Evolutionary conservation across 345 rosid species (phyloP).

Genomic region (Eucalyptus regnans): DNA sequence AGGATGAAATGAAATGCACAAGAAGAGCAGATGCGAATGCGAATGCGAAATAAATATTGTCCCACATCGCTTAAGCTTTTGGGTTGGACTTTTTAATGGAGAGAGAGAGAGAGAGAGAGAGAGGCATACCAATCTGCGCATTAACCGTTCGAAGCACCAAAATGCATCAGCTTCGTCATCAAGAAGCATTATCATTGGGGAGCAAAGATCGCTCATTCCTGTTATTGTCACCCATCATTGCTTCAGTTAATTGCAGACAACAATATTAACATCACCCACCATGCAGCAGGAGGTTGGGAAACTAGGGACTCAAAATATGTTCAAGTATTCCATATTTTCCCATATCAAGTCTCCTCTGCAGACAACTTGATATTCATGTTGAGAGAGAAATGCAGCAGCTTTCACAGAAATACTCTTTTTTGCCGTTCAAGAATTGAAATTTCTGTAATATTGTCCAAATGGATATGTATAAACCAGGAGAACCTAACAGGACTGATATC

Average conservation of each 20-base stretch:
- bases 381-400: neutral
- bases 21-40: neutral
- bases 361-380: neutral
- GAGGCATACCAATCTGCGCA: slow-evolving; percentile 84
- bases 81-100: too few species aligned
- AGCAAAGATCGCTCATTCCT: slow-evolving; percentile 99
- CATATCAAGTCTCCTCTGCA: neutral
- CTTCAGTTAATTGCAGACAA: neutral
- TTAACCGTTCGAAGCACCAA: slow-evolving; percentile 96
- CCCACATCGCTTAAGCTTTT: too few species aligned
- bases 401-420: neutral
- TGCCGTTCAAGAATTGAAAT: neutral
- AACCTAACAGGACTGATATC: neutral
- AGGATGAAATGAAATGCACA: neutral
- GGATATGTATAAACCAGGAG: neutral
- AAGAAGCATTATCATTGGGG: slow-evolving; percentile 95
- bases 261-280: neutral
- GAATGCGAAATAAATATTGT: neutral
- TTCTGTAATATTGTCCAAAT: neutral
- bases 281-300: neutral
- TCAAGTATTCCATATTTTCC: neutral
- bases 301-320: neutral
- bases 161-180: slow-evolving; percentile 94
- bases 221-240: slow-evolving; percentile 1
- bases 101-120: neutral